These are phyloP conservation scores for Diaporthe velutina DNA, from an alignment of 2,329 filamentous ascomycete genomes.

Conservation along the genomic window DNA sequence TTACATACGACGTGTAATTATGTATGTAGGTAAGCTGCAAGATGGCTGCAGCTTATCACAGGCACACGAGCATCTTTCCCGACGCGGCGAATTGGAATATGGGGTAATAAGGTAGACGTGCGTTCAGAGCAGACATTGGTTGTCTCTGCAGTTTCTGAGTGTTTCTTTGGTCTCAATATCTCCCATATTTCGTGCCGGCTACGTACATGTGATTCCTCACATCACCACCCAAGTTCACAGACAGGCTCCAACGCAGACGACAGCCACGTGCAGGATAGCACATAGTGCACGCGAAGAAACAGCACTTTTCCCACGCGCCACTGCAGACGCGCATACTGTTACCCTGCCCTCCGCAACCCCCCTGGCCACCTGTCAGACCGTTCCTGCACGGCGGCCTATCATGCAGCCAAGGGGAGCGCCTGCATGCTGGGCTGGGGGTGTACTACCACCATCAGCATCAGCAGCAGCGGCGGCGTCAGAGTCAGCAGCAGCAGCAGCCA, in stretches of 20 bases:
- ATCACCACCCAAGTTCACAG: not conserved
- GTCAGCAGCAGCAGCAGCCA: not conserved
- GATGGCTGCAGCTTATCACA: constrained; percentile 23
- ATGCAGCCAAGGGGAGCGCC: constrained; percentile 16
- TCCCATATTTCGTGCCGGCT: not conserved
- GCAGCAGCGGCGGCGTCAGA: too few species aligned
- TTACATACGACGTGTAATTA: not conserved
- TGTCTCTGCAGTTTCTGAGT: not conserved
- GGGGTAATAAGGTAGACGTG: not conserved
- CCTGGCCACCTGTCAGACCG: constrained; percentile 13
- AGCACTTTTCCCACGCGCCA: not conserved
- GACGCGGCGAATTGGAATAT: not conserved
- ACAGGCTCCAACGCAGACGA: not conserved
- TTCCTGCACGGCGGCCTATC: constrained; percentile 13
- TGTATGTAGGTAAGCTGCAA: constrained; percentile 17
- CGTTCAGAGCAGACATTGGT: too few species aligned
- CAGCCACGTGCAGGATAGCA: not conserved
- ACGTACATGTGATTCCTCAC: not conserved
- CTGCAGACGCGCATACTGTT: constrained; percentile 6
- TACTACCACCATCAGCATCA: not conserved
- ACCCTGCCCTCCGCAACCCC: not conserved
- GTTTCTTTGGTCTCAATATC: too few species aligned
- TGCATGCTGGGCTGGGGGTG: not conserved
- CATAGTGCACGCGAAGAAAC: not conserved
- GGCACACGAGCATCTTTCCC: constrained; percentile 8